Base-by-base conservation (phyloP, 495 filamentous ascomycete genomes). In the Cercophora scortea region DNA sequence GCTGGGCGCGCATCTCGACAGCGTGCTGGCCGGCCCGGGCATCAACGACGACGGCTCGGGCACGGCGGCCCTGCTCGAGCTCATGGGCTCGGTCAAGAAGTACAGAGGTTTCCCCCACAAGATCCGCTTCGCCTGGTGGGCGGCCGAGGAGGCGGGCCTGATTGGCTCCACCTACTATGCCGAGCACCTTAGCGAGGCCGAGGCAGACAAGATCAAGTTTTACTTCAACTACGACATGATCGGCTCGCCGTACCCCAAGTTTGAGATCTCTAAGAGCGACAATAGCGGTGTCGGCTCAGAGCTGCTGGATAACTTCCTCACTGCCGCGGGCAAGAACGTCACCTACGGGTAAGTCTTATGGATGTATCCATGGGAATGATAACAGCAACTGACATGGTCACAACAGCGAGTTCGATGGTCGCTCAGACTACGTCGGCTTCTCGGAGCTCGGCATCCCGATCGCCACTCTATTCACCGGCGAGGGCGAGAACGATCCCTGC, bases 151-250 rank as follows among this genome's bases (percentile, higher is more conserved):
- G 64, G 71, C 70, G 50, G 84, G 82, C 45, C 73, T 87, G 18
- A 59, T 88, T 12, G 86, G 86, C 25, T 78, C 80, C 18, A 68
- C 71, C 12, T 72, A 78, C 63, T 88, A 85, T 61, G 76, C 84
- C 51, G 53, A 52, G n/a, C 46, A 56, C 4, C 53, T 61, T 8
- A 60, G 76, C 32, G 52, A 64, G 13, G 51, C 62, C 0, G 71
- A 68, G n/a, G 69, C 75, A 10, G 69, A 67, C 38, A 79, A 81
- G 56, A 79, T 89, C 59, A 67, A 74, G 11, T 75, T 85, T 7
- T 87, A 87, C 60, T 82, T 89, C 61, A 87, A 89, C 69, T 86
- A 86, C 59, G 86, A 89, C 69, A 89, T 88, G 86, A 84, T 88
- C 51, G 86, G 82, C 33, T 82, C 78, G 6, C 85, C 84, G n/a